Percentiles rank a stretch among this genome's conserved stretches.
Conservation (phyloP, 2,329 filamentous ascomycete genomes). For the Gyromitra esculenta region DNA sequence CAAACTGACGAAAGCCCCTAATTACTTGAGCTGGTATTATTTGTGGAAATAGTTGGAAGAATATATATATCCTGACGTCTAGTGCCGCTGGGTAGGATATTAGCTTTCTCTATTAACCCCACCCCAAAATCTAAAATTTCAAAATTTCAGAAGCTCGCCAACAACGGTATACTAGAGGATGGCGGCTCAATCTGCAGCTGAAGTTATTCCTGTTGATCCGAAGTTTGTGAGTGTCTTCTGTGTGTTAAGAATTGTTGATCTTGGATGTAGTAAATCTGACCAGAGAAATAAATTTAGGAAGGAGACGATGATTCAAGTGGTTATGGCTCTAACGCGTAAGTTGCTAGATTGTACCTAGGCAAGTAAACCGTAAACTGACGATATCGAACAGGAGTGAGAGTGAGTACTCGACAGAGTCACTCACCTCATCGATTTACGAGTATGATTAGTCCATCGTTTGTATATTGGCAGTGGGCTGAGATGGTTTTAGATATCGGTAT, state of each 20-base stretch:
- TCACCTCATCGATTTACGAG: conserved; percentile 11
- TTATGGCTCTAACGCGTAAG: neutral
- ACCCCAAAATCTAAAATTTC: neutral
- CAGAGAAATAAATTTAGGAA: neutral
- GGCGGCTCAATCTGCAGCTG: neutral
- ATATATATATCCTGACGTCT: neutral
- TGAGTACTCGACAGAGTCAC: conserved; percentile 6
- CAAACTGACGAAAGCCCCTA: neutral
- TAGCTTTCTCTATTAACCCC: neutral
- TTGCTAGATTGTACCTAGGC: no score
- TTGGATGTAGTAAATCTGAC: neutral
- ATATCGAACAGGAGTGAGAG: neutral
- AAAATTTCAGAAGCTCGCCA: neutral
- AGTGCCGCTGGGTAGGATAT: neutral
- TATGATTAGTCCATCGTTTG: neutral
- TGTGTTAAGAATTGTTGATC: no score
- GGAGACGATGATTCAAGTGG: neutral
- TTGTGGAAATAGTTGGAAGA: neutral
- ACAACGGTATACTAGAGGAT: neutral
- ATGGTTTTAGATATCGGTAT: neutral
- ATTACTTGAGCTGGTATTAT: neutral
- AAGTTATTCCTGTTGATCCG: neutral
- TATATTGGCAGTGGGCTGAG: neutral
- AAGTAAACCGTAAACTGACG: neutral
- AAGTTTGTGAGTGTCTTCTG: neutral